Evolutionary conservation across 1,139 yeast species (phyloP).

Genomic region (Kodamaea sp.): DNA sequence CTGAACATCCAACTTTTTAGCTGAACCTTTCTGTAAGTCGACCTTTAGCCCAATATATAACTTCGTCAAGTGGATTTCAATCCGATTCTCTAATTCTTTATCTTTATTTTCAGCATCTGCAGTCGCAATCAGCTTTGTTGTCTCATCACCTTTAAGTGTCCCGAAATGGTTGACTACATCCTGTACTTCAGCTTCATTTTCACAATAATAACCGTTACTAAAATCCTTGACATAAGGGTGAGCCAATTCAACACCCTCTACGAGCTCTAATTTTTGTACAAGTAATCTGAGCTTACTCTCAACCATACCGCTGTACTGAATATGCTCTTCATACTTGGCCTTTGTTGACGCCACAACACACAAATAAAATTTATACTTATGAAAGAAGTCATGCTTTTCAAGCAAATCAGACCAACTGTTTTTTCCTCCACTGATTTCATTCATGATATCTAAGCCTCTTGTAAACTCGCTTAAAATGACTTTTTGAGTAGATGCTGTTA

Average conservation of each 20-base stretch:
- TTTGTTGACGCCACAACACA: conserved; percentile 77
- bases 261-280: conserved; percentile 75
- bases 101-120: conserved; percentile 25
- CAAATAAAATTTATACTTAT: conserved; percentile 77
- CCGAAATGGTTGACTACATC: conserved; percentile 56
- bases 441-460: conserved; percentile 70
- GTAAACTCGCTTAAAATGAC: conserved; percentile 33
- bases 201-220: conserved; percentile 51
- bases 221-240: conserved; percentile 88
- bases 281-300: conserved; percentile 81
- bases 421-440: conserved; percentile 61
- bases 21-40: conserved; percentile 37
- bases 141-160: conserved; percentile 40
- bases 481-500: conserved; percentile 79
- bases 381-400: conserved; percentile 76
- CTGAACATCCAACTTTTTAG: conserved; percentile 77
- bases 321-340: conserved; percentile 72
- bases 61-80: conserved; percentile 60
- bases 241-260: conserved; percentile 73
- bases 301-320: conserved; percentile 88
- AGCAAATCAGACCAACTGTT: conserved; percentile 75
- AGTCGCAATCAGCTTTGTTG: conserved; percentile 14
- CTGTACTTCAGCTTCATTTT: conserved; percentile 51
- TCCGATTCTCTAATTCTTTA: too few relatives aligned
- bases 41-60: conserved; percentile 78